Conservation (phyloP, 768 basidiomycete species). For the Lactifluus hygrophoroides region DNA sequence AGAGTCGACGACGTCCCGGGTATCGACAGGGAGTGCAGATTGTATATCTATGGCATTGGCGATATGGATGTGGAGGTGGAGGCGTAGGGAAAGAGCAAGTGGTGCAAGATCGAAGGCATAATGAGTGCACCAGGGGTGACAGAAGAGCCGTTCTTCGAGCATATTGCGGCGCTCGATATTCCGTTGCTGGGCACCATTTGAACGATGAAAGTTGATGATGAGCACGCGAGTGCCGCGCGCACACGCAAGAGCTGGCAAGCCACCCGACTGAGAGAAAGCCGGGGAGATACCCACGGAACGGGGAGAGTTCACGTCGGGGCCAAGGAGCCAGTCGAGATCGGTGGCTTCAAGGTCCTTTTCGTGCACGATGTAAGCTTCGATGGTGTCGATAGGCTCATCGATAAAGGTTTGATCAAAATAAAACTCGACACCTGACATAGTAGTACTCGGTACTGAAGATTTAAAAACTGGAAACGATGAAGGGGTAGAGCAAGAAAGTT, state of each 20-base stretch:
- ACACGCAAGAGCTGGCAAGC: slow-evolving; percentile 40
- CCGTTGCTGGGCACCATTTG: slow-evolving; percentile 6
- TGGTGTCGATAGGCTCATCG: slow-evolving; percentile 21
- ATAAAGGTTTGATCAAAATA: slow-evolving; percentile 25
- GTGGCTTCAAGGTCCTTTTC: slow-evolving; percentile 22
- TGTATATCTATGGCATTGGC: slow-evolving; percentile 51
- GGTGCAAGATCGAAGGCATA: slow-evolving; percentile 49
- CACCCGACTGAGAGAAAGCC: slow-evolving; percentile 37
- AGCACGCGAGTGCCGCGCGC: slow-evolving; percentile 28
- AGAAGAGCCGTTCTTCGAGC: slow-evolving; percentile 38
- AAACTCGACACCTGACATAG: too few relatives aligned
- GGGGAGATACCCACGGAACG: slow-evolving; percentile 41
- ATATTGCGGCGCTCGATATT: slow-evolving; percentile 22
- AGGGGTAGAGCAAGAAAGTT: background rate
- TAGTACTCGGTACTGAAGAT: background rate
- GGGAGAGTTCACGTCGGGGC: slow-evolving; percentile 17
- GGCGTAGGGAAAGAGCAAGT: slow-evolving; percentile 41
- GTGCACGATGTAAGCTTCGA: slow-evolving; percentile 20
- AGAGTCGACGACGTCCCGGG: slow-evolving; percentile 34
- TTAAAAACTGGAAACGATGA: too few relatives aligned
- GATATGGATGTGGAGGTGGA: slow-evolving; percentile 35
- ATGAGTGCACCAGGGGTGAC: slow-evolving; percentile 35
- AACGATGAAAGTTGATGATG: slow-evolving; percentile 21
- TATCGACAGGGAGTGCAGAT: slow-evolving; percentile 33
- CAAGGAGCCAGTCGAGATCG: slow-evolving; percentile 18